phyloP scores from a whole-genome alignment of 2,329 filamentous ascomycete species.

The Neoscytalidium dimidiatum region DNA sequence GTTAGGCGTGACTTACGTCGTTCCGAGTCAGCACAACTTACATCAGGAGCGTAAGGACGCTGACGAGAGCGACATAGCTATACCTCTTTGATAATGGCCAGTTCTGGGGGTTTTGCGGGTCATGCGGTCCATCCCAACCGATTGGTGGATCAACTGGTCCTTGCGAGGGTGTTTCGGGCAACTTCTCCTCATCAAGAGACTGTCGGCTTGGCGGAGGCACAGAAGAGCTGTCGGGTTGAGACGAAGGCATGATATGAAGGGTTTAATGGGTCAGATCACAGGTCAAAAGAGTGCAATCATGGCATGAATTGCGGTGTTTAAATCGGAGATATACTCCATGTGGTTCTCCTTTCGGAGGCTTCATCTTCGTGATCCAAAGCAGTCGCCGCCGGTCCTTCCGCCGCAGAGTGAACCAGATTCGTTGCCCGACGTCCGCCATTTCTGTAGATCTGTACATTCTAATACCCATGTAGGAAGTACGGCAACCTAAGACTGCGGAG shows the following conservation, averaged over 20 bases:
- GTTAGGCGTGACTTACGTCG: conserved; percentile 29
- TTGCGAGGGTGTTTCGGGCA: background rate
- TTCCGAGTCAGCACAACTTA: background rate
- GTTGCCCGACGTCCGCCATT: too few relatives aligned
- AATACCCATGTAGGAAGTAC: too few relatives aligned
- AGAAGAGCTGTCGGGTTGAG: background rate
- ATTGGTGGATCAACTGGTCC: background rate
- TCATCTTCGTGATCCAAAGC: too few relatives aligned
- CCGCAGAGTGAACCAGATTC: too few relatives aligned
- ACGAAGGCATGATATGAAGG: too few relatives aligned
- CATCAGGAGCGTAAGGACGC: conserved; percentile 27
- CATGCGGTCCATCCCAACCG: conserved; percentile 22
- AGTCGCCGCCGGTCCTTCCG: too few relatives aligned
- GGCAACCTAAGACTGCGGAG: background rate
- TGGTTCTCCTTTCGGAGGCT: too few relatives aligned
- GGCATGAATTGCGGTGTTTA: background rate
- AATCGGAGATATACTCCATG: too few relatives aligned
- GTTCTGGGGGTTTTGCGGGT: conserved; percentile 27
- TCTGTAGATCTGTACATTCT: too few relatives aligned
- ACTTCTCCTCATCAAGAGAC: background rate
- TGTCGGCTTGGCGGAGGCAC: background rate
- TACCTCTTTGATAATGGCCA: conserved; percentile 27
- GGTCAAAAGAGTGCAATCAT: background rate
- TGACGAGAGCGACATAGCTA: conserved; percentile 27
- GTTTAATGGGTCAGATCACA: background rate